phyloP scores from a whole-genome alignment of 306 rosid species.

The Prunus fruticosa region DNA sequence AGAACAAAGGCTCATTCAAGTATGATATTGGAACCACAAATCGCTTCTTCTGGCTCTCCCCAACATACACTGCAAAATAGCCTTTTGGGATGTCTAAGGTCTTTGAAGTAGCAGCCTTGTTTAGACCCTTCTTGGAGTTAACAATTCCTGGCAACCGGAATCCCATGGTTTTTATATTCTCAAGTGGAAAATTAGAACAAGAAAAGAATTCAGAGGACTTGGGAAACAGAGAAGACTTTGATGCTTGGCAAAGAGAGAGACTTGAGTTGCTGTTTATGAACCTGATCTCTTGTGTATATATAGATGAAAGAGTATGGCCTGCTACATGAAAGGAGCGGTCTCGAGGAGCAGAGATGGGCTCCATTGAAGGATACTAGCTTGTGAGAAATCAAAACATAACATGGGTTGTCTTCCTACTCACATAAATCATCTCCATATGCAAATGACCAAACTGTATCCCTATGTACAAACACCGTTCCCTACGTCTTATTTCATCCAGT shows the following conservation, averaged over 20 bases:
- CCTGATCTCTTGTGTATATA: not conserved
- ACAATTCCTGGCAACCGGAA: not conserved
- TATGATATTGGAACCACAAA: too few relatives aligned
- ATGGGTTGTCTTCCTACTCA: slow-evolving; percentile 1
- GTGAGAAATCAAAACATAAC: not conserved
- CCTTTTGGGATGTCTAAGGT: slow-evolving; percentile 16
- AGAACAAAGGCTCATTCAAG: too few relatives aligned
- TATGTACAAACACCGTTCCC: not conserved
- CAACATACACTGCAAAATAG: slow-evolving; percentile 18
- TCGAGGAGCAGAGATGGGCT: not conserved
- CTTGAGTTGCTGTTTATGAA: not conserved
- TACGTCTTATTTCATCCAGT: not conserved
- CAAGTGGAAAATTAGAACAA: not conserved
- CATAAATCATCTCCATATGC: not conserved
- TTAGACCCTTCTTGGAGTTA: not conserved
- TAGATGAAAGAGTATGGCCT: not conserved
- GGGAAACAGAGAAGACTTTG: not conserved
- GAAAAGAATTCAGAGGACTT: not conserved
- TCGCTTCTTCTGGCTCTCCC: not conserved
- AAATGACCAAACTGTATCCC: not conserved
- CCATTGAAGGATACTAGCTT: too few relatives aligned
- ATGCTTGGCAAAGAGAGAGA: not conserved
- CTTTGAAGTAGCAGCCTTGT: not conserved
- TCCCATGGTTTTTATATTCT: not conserved
- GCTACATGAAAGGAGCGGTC: not conserved